phyloP scores from a whole-genome alignment of 108 stramenopile species.

The Fragilariopsis cylindrus region DNA sequence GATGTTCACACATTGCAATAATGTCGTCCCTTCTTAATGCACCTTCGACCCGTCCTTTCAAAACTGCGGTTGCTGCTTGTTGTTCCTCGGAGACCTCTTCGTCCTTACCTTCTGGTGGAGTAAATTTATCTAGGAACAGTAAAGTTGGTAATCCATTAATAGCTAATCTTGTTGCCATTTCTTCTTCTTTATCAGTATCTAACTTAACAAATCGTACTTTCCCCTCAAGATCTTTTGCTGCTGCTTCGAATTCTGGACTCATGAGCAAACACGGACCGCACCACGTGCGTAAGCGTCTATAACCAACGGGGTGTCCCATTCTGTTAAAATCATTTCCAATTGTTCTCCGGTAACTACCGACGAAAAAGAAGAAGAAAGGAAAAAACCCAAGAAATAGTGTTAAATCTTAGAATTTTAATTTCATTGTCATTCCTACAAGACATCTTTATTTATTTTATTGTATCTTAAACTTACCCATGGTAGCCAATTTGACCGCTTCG shows the following conservation, averaged over 20 bases:
- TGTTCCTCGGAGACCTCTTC: conserved; percentile 51
- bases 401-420: too few relatives aligned
- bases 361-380: neutral
- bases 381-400: too few relatives aligned
- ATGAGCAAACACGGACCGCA: conserved; percentile 79
- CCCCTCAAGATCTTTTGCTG: conserved; percentile 66
- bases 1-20: conserved; percentile 61
- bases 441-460: too few relatives aligned
- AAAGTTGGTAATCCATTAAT: conserved; percentile 85
- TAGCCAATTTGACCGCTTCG: neutral
- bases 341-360: conserved; percentile 68
- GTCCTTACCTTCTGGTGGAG: conserved; percentile 22
- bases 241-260: conserved; percentile 85
- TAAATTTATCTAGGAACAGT: conserved; percentile 71
- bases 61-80: conserved; percentile 60
- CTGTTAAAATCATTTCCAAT: conserved; percentile 72
- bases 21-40: conserved; percentile 73
- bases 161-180: conserved; percentile 71
- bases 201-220: conserved; percentile 83
- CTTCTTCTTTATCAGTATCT: conserved; percentile 77
- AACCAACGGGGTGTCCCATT: conserved; percentile 75
- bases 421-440: too few relatives aligned
- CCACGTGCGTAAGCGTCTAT: conserved; percentile 90
- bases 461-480: too few relatives aligned
- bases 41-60: conserved; percentile 83